phyloP scores from a whole-genome alignment of 352 stramenopile genomes.

The Globisporangium spinosum region DNA sequence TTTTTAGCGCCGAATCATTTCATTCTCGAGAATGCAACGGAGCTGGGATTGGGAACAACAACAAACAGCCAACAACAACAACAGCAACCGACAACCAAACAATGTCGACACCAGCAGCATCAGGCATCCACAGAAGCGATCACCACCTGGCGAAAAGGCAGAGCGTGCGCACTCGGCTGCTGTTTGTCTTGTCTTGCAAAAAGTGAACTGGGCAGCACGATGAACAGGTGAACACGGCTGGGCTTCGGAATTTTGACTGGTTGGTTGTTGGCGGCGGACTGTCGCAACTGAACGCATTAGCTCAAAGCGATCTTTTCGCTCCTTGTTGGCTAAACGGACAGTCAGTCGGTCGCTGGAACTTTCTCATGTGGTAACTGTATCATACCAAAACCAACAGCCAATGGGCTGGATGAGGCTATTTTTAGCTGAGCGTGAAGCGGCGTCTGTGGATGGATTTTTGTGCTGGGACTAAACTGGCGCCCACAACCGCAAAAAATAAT shows the following conservation, averaged over 20 bases:
- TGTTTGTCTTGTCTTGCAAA: background rate
- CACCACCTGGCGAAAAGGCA: background rate
- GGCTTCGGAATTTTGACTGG: background rate
- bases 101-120: background rate
- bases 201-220: background rate
- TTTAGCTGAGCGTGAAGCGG: background rate
- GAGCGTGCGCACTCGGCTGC: background rate
- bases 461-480: background rate
- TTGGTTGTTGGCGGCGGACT: background rate
- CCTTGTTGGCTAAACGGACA: background rate
- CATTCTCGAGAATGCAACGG: background rate
- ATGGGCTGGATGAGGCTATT: background rate
- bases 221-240: background rate
- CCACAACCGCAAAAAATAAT: background rate
- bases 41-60: background rate
- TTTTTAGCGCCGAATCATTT: background rate
- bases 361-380: background rate
- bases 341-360: background rate
- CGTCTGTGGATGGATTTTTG: background rate
- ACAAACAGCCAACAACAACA: background rate
- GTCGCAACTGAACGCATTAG: background rate
- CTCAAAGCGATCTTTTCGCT: background rate
- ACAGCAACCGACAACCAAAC: slow-evolving; percentile 2
- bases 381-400: background rate
- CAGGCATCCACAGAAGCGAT: background rate